Evolutionary conservation across 176 grass and related monocot genomes (phyloP), one percentile per base, ranked within the genome.

Genomic region (Thinopyrum elongatum): DNA sequence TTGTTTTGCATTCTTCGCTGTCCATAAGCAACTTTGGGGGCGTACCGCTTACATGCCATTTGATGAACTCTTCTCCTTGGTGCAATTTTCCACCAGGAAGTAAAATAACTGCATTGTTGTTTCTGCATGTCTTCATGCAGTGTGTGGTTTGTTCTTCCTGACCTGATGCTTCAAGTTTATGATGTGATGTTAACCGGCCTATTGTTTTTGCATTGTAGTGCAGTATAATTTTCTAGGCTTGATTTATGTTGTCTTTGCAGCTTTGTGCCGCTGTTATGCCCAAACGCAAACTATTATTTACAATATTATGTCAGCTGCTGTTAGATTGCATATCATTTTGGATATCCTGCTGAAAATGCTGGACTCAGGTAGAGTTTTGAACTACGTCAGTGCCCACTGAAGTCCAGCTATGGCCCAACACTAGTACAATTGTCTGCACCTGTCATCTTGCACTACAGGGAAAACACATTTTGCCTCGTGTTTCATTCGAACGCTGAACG

Each of bases 81-180:
- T 84, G 81, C 75, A 87, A 87, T 23, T 65, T 10, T 4, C 16
- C 59, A 47, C 66, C 59, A 59, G 36, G 80, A 16, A 79, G 44
- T 87, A 74, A 74, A 83, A 87, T 36, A 87, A 80, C 57, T 90
- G 67, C 55, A 10, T 61, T 59, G 12, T 58, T 34, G 10, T 35
- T 87, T 87, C 17, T 0, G 38, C 41, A 74, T 28, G 46, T 75
- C 0, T 44, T 28, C 16, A 0, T 53, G 25, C 6, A 16, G 0
- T 31, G 73, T 27, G 11, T 30, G n/a, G n/a, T n/a, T n/a, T n/a
- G n/a, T 11, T 6, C 70, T 75, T 29, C 7, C 15, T 75, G 16
- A 49, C 19, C 1, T 14, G 25, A 19, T 51, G 42, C 42, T 1
- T 17, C 42, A 75, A 51, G 14, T 19, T 75, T 51, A 51, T 76